Percentiles rank a stretch among this genome's conserved stretches.
These are phyloP conservation scores for Epichloe hybrida DNA, from an alignment of 2,329 filamentous ascomycete genomes.

Conservation along the genomic window DNA sequence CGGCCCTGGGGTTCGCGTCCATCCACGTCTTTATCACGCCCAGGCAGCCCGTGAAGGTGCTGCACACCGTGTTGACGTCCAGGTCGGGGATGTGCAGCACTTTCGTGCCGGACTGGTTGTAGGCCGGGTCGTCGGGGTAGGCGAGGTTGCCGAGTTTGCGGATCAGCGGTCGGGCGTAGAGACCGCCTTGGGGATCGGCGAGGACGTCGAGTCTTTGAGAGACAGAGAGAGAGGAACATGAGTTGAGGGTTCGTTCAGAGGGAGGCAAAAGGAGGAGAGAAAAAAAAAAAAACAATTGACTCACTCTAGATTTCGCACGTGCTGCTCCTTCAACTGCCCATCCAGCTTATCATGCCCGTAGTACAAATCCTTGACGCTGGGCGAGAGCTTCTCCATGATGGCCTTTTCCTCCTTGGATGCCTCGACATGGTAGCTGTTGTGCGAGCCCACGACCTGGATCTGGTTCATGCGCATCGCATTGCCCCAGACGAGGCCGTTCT, in stretches of 20 bases:
- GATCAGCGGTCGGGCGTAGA: conserved; percentile 31
- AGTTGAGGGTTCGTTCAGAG: not conserved
- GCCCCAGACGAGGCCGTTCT: conserved; percentile 20
- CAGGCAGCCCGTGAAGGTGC: conserved; percentile 32
- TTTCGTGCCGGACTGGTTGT: conserved; percentile 30
- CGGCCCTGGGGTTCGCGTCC: conserved; percentile 25
- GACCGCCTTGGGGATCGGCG: conserved; percentile 32
- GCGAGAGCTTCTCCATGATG: conserved; percentile 24
- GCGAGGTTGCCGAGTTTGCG: conserved; percentile 25
- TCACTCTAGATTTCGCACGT: conserved; percentile 30
- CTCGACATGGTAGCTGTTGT: conserved; percentile 38
- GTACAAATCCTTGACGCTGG: conserved; percentile 27
- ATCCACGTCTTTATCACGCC: conserved; percentile 29
- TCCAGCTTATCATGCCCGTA: conserved; percentile 32
- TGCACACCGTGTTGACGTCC: conserved; percentile 31
- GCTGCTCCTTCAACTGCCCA: conserved; percentile 30
- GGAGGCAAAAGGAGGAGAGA: not conserved
- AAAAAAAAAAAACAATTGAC: not conserved
- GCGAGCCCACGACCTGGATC: conserved; percentile 36
- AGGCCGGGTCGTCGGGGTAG: conserved; percentile 22
- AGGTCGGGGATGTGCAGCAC: conserved; percentile 37
- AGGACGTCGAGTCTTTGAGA: conserved; percentile 26
- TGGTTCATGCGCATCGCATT: conserved; percentile 32
- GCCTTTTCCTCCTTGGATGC: conserved; percentile 25
- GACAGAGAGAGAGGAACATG: not conserved